Evolutionary conservation across 2,329 filamentous ascomycete species (phyloP).

Genomic region (Cladosporium cucumerinum): DNA sequence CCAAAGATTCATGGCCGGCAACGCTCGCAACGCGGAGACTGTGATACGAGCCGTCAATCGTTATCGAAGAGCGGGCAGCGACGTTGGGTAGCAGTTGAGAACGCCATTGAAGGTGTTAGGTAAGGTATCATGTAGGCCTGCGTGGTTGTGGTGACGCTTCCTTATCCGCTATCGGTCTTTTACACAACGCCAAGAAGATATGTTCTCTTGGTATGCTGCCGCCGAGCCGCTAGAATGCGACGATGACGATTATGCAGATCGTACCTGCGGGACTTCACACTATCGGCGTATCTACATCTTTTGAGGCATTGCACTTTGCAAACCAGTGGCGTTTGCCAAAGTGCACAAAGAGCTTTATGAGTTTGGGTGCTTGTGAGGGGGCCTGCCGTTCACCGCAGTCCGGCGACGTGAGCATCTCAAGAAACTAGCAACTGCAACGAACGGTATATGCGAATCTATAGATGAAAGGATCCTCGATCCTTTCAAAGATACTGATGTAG

Average conservation of each 20-base stretch:
- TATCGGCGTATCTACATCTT: neutral
- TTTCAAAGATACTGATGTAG: neutral
- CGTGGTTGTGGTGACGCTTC: neutral
- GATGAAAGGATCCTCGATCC: neutral
- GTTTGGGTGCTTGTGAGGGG: neutral
- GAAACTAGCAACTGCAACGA: neutral
- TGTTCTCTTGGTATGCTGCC: neutral
- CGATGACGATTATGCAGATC: slow-evolving; percentile 4
- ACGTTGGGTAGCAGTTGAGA: neutral
- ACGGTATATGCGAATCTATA: neutral
- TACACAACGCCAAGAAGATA: neutral
- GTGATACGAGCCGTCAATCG: neutral
- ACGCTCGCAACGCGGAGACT: neutral
- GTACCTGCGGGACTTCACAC: neutral
- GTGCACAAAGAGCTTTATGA: neutral
- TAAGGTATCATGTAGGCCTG: neutral
- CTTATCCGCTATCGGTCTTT: slow-evolving; percentile 1
- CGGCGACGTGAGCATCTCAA: neutral
- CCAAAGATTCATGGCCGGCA: neutral
- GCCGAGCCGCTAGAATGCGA: neutral
- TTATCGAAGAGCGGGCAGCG: neutral
- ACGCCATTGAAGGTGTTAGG: neutral
- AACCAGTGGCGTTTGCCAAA: neutral
- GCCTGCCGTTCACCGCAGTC: no score
- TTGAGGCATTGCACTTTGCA: neutral